phyloP scores from a whole-genome alignment of 108 stramenopile genomes.

The Nitzschia inconspicua region DNA sequence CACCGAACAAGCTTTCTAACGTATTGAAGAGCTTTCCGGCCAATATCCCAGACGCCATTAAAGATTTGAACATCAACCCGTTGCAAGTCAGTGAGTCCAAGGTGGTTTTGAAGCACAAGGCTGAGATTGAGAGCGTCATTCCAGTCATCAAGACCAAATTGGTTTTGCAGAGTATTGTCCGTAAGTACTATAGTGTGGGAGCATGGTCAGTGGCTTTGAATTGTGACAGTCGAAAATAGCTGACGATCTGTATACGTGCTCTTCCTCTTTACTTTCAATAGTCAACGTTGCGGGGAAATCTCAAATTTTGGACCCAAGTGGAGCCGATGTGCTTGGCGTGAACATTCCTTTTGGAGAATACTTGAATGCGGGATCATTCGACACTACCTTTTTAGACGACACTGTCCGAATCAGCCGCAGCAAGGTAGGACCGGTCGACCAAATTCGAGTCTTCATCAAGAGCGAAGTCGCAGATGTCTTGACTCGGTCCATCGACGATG shows the following conservation, averaged over 20 bases:
- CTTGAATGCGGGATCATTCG: slow-evolving; percentile 57
- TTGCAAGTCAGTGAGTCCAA: slow-evolving; percentile 54
- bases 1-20: slow-evolving; percentile 36
- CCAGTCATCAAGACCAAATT: slow-evolving; percentile 58
- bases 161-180: slow-evolving; percentile 36
- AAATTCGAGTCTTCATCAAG: slow-evolving; percentile 70
- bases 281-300: slow-evolving; percentile 74
- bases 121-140: slow-evolving; percentile 43
- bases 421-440: slow-evolving; percentile 55
- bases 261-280: slow-evolving; percentile 5
- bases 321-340: slow-evolving; percentile 61
- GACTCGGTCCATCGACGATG: slow-evolving; percentile 10
- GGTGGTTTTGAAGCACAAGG: slow-evolving; percentile 71
- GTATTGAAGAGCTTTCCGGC: slow-evolving; percentile 30
- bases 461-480: slow-evolving; percentile 25
- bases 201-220: no score
- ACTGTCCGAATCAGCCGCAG: slow-evolving; percentile 62
- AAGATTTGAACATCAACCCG: slow-evolving; percentile 61
- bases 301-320: slow-evolving; percentile 53
- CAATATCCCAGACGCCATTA: slow-evolving; percentile 30
- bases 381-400: slow-evolving; percentile 75
- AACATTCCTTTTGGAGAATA: slow-evolving; percentile 66
- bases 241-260: not conserved
- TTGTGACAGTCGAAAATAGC: no score
- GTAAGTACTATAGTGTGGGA: slow-evolving; percentile 22